phyloP scores from a whole-genome alignment of 768 basidiomycete species.

The Panaeolus papilionaceus region DNA sequence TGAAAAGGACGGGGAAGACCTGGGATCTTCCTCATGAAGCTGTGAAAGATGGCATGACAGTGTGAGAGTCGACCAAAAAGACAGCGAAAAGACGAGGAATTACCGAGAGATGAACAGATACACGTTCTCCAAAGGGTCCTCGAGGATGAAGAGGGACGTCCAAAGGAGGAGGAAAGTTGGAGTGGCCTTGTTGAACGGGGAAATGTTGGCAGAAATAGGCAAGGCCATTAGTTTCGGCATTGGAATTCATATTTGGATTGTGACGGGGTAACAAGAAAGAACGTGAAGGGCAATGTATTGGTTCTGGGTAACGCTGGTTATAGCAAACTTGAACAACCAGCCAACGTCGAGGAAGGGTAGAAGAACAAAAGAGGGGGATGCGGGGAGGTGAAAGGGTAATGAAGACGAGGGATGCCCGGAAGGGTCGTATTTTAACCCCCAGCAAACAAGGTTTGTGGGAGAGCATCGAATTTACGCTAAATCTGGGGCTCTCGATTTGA shows the following conservation, averaged over 20 bases:
- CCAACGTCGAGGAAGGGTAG: not conserved
- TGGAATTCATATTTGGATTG: not conserved
- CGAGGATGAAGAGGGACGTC: not conserved
- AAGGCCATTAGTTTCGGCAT: not conserved
- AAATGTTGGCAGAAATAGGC: slow-evolving; percentile 6
- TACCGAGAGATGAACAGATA: not conserved
- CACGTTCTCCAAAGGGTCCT: slow-evolving; percentile 4
- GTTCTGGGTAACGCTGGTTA: not conserved
- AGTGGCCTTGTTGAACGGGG: not conserved
- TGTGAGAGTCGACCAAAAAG: not conserved
- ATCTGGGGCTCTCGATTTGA: not conserved
- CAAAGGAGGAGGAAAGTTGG: not conserved
- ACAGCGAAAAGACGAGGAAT: not conserved
- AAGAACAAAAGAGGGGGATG: not conserved
- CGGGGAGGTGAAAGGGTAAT: not conserved
- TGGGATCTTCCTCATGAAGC: slow-evolving; percentile 1
- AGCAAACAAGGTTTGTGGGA: slow-evolving; percentile 12
- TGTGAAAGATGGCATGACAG: not conserved
- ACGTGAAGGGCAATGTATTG: not conserved
- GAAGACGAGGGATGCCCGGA: not conserved
- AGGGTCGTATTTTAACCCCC: not conserved
- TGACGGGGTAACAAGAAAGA: not conserved
- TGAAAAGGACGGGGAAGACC: not conserved
- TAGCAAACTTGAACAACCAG: not conserved
- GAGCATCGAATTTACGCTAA: not conserved